Percentiles rank a stretch among this genome's conserved stretches.
Conservation (phyloP, 441 rosid genomes). For the Eruca vesicaria region DNA sequence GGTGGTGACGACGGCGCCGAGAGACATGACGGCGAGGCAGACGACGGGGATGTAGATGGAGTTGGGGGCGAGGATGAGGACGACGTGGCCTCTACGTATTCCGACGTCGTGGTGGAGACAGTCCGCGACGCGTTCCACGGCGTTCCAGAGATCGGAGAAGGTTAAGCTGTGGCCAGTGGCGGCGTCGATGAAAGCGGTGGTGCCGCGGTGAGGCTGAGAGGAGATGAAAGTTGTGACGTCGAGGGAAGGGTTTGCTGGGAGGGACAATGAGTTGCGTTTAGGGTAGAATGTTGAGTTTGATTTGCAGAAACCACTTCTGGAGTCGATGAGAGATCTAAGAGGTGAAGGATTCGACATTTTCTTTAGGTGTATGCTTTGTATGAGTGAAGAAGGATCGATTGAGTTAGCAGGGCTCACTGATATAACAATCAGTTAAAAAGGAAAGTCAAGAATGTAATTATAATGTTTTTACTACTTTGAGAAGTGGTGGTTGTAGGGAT, state of each 20-base stretch:
- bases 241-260: background rate
- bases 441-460: too few relatives aligned
- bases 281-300: conserved; percentile 18
- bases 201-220: background rate
- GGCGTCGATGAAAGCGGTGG: background rate
- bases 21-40: conserved; percentile 80
- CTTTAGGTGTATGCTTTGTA: background rate
- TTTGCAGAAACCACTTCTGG: conserved; percentile 59
- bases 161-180: background rate
- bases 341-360: background rate
- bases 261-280: background rate
- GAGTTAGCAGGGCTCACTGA: too few relatives aligned
- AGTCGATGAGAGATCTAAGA: background rate
- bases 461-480: too few relatives aligned
- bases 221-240: too few relatives aligned
- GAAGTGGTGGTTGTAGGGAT: too few relatives aligned
- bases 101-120: background rate
- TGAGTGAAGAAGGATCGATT: background rate
- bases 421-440: too few relatives aligned
- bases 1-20: conserved; percentile 85
- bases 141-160: background rate
- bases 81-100: too few relatives aligned
- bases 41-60: conserved; percentile 74
- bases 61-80: conserved; percentile 80
- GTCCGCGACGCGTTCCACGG: background rate